Conservation (phyloP, 225 moss, liverwort and hornwort species). For the Anthoceros angustus region DNA sequence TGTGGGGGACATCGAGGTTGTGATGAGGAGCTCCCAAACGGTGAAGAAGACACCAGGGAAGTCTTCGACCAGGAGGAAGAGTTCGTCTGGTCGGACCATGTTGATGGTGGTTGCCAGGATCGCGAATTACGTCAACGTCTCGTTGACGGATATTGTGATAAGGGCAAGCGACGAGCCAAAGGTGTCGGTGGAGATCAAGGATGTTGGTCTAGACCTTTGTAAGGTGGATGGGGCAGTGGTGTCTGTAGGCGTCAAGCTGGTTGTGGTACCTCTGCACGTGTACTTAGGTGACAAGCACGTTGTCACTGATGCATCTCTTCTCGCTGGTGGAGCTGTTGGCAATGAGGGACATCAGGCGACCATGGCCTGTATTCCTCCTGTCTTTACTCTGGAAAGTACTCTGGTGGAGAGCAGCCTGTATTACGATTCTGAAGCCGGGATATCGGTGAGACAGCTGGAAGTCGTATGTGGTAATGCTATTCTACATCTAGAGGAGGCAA, state of each 20-base stretch:
- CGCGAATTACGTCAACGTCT: constrained; percentile 63
- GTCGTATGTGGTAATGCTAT: neutral
- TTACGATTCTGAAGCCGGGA: neutral
- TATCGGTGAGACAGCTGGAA: neutral
- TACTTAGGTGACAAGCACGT: constrained; percentile 41
- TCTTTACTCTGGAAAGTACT: constrained; percentile 6
- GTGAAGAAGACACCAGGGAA: constrained; percentile 25
- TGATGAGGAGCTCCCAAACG: constrained; percentile 32
- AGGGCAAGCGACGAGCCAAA: constrained; percentile 59
- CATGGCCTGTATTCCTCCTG: neutral
- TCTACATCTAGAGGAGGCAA: neutral
- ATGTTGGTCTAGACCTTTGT: constrained; percentile 61
- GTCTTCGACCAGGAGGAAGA: constrained; percentile 31
- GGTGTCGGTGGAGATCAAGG: constrained; percentile 68
- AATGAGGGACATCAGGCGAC: constrained; percentile 33
- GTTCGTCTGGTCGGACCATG: constrained; percentile 39
- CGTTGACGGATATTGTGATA: constrained; percentile 44
- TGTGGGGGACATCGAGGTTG: constrained; percentile 63
- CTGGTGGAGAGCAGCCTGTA: neutral
- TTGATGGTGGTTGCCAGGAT: constrained; percentile 60
- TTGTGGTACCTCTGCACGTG: constrained; percentile 41
- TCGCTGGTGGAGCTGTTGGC: constrained; percentile 46
- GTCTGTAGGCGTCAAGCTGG: constrained; percentile 42
- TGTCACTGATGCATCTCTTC: constrained; percentile 40
- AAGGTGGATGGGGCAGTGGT: constrained; percentile 45